phyloP scores from a whole-genome alignment of 2,329 filamentous ascomycete species.

The Aspergillus ruber region DNA sequence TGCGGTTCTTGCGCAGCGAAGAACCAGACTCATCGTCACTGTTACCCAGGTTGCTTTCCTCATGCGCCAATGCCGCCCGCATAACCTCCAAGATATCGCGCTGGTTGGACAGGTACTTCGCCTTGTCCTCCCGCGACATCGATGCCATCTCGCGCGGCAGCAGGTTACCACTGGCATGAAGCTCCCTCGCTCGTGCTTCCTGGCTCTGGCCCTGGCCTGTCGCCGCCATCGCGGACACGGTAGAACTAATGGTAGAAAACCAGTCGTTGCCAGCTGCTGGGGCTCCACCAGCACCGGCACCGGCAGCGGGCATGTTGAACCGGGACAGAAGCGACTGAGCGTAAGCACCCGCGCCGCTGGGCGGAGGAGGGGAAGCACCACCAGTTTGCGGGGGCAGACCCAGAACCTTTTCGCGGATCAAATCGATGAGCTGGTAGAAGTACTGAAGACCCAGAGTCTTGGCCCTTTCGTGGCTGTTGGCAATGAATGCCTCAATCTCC shows the following conservation, averaged over 20 bases:
- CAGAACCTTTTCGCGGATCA: slow-evolving; percentile 69
- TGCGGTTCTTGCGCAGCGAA: slow-evolving; percentile 68
- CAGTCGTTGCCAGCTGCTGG: slow-evolving; percentile 56
- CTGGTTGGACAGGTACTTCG: slow-evolving; percentile 70
- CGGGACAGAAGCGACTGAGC: slow-evolving; percentile 76
- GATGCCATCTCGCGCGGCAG: slow-evolving; percentile 63
- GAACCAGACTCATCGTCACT: slow-evolving; percentile 29
- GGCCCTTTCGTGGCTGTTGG: slow-evolving; percentile 68
- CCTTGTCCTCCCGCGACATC: slow-evolving; percentile 57
- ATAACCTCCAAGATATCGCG: slow-evolving; percentile 69
- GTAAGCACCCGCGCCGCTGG: slow-evolving; percentile 48
- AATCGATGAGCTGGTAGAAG: slow-evolving; percentile 63
- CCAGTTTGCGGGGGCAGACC: slow-evolving; percentile 60
- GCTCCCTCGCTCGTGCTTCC: slow-evolving; percentile 42
- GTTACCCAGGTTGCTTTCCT: slow-evolving; percentile 57
- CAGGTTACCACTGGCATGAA: slow-evolving; percentile 55
- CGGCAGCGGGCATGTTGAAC: slow-evolving; percentile 71
- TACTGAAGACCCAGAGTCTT: slow-evolving; percentile 71
- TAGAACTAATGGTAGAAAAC: slow-evolving; percentile 69
- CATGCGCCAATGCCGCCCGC: slow-evolving; percentile 69
- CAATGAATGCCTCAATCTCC: slow-evolving; percentile 86
- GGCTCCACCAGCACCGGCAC: slow-evolving; percentile 36
- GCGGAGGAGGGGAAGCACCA: slow-evolving; percentile 39
- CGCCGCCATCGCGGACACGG: slow-evolving; percentile 57
- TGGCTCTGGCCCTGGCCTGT: slow-evolving; percentile 26